These are phyloP conservation scores for Hypoxylon perforatum DNA, from an alignment of 495 filamentous ascomycete genomes.

Conservation along the genomic window DNA sequence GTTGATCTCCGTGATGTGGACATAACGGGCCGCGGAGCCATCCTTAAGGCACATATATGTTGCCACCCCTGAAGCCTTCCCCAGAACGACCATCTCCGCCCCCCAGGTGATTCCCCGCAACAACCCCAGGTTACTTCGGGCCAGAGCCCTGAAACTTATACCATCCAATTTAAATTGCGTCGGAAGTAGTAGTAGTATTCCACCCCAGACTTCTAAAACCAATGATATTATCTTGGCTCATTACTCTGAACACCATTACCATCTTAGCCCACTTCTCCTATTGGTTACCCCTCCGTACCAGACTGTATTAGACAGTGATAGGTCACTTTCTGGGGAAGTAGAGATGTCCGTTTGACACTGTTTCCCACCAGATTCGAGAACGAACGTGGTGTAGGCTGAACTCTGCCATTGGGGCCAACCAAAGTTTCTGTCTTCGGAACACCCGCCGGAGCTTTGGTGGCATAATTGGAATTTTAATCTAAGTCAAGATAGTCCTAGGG, in stretches of 20 bases:
- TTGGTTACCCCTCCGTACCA: conserved; percentile 23
- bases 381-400: conserved; percentile 17
- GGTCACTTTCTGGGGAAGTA: conserved; percentile 16
- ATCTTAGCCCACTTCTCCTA: conserved; percentile 2
- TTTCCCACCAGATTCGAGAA: conserved; percentile 31
- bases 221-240: conserved; percentile 31
- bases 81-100: conserved; percentile 24
- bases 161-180: conserved; percentile 38
- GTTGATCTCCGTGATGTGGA: conserved; percentile 46
- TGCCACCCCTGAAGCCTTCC: conserved; percentile 25
- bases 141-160: conserved; percentile 42
- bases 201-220: conserved; percentile 18
- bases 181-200: conserved; percentile 28
- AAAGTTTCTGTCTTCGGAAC: conserved; percentile 28
- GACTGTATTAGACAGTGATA: conserved; percentile 33
- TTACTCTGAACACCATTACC: conserved; percentile 28
- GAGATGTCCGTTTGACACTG: conserved; percentile 11
- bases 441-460: conserved; percentile 38
- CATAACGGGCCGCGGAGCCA: conserved; percentile 46
- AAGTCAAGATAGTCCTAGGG: conserved; percentile 38
- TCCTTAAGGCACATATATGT: conserved; percentile 26
- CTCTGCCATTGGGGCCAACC: conserved; percentile 24
- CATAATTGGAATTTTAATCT: conserved; percentile 39
- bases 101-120: conserved; percentile 36
- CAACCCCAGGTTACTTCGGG: conserved; percentile 44